Base-by-base conservation (phyloP, 2,329 filamentous ascomycete species). In the Gnomoniopsis sp. region DNA sequence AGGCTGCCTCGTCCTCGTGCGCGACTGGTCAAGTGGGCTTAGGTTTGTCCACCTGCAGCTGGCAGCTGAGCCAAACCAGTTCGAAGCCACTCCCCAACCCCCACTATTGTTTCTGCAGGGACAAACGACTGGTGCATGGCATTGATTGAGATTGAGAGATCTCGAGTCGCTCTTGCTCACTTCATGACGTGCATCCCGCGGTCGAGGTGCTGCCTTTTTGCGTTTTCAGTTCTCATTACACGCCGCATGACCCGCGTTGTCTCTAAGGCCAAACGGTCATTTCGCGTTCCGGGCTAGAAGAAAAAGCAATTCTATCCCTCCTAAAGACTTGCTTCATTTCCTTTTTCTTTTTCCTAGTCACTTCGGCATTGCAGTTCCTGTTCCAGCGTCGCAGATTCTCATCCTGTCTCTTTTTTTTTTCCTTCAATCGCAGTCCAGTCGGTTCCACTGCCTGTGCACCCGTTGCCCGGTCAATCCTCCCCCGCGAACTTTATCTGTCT, bases 381-480 rank as follows among this genome's bases (percentile, higher is more conserved):
- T 30, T 30, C 26, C 26, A 30, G 26, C 26, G 8, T 30, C 26
- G 26, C 26, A 30, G 26, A 30, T 7, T 53, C 21, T 26, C n/a
- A 22, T 30, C 23, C 10, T 30, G 10, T 7, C 8, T 50, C 15
- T 50, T n/a, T n/a, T 47, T 54, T 43, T 26, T 15, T 49, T 10
- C 33, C 19, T 36, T 19, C 33, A 21, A 14, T n/a, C 34, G 11
- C 46, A 11, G 22, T 43, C 33, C n/a, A 17, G 21, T 34, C 36
- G 53, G 23, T 41, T 15, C 36, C 53, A 50, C 53, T 50, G 53
- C 53, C 33, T 49, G 46, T 55, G 30, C 36, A 30, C 34, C 8
- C 34, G 46, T 50, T 56, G 53, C 53, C 47, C 46, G 47, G 53
- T 41, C 53, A 56, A 56, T 56, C 47, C 30, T 38, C 19, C 53